phyloP scores from a whole-genome alignment of 2,329 filamentous ascomycete species.

The Claviceps cyperi region DNA sequence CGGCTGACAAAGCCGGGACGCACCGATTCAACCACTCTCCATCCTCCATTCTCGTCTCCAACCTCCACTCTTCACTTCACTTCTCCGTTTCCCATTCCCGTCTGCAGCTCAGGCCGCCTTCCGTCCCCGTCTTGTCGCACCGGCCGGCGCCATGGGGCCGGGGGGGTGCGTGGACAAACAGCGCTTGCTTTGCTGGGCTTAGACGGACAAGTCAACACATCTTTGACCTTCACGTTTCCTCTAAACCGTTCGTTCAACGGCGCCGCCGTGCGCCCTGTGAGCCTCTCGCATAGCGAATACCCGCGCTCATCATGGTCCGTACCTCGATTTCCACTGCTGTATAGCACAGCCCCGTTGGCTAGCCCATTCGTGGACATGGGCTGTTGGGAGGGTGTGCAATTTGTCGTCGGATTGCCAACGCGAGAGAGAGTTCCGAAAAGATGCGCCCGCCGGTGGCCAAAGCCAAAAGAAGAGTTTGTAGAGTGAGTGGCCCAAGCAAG shows the following conservation, averaged over 20 bases:
- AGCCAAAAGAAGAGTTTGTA: too few relatives aligned
- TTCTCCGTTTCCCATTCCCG: neutral
- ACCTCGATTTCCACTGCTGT: neutral
- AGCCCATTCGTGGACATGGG: neutral
- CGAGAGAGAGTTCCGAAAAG: too few relatives aligned
- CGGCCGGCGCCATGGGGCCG: neutral
- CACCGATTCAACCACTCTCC: too few relatives aligned
- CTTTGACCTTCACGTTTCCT: constrained; percentile 1
- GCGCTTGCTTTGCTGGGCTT: neutral
- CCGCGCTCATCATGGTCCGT: neutral
- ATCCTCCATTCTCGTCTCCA: neutral
- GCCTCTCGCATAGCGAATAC: neutral
- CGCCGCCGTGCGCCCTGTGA: neutral
- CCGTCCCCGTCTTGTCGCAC: neutral
- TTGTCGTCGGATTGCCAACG: neutral
- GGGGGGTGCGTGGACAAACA: neutral
- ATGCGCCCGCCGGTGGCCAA: too few relatives aligned
- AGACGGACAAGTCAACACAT: neutral
- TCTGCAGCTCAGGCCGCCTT: neutral
- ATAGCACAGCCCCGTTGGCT: neutral
- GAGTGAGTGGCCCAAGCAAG: too few relatives aligned
- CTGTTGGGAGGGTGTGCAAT: neutral
- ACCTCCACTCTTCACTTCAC: neutral
- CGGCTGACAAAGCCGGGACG: too few relatives aligned
- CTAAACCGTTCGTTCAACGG: neutral